Conservation (phyloP, 192 early-diverging fungal genomes). For the Backusella tarrabulga region DNA sequence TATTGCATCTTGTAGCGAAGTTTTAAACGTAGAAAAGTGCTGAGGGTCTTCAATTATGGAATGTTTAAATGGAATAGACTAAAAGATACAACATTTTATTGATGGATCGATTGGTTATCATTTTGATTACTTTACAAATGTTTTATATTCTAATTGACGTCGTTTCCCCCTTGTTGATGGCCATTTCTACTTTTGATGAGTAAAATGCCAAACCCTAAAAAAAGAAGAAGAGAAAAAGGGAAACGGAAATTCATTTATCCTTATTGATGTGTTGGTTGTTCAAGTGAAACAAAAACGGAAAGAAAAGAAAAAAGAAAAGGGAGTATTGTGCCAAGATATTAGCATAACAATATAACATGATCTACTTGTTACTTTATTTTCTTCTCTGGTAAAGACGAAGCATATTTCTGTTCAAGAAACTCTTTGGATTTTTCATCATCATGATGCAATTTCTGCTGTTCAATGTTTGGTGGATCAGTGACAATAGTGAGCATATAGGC, state of each 20-base stretch:
- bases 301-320: neutral
- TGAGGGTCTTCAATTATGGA: neutral
- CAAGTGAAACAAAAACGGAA: neutral
- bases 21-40: neutral
- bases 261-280: neutral
- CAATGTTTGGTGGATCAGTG: slow-evolving; percentile 23
- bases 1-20: neutral
- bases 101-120: neutral
- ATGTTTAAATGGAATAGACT: neutral
- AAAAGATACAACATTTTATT: neutral
- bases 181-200: neutral
- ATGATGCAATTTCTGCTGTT: neutral
- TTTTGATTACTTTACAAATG: neutral
- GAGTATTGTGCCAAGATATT: too few species aligned
- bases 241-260: neutral
- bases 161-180: neutral
- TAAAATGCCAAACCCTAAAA: neutral
- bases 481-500: slow-evolving; percentile 33
- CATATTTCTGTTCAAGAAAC: neutral
- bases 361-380: neutral
- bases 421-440: neutral
- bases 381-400: neutral
- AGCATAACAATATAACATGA: neutral
- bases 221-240: neutral
- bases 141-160: too few species aligned